Evolutionary conservation across 139 green algal genomes (phyloP), one percentile per base, ranked within the genome.

Genomic region (Auxenochlorella pyrenoidosa): DNA sequence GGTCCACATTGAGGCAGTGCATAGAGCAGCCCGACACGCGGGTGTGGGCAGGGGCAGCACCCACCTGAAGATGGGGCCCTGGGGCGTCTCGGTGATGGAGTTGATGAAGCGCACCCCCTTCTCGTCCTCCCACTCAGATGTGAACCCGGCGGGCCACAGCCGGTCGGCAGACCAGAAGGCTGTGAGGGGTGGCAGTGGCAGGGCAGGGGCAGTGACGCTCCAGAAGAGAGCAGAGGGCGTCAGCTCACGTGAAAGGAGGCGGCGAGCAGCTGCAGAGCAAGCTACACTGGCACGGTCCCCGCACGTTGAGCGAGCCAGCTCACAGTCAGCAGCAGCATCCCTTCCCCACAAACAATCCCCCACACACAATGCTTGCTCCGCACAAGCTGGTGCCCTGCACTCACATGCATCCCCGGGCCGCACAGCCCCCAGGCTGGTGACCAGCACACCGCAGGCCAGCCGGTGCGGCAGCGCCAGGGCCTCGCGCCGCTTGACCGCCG

Each of bases 81-180:
- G 44, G 1, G 83, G 71, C 41, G 75, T 77, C 32, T 90, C 86
- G 12, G 44, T 68, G 43, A 90, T 63, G 13, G n/a, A 41, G 60
- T 68, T 87, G 77, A 86, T 70, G 75, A 90, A 90, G 32, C 75
- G 63, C 59, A 89, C 81, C 3, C 80, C 81, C 73, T 91, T 85
- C 58, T 71, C 72, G 47, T 91, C 88, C 60, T 44, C 58, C 82
- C 82, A 91, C 75, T 87, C 54, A 22, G 88, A 54, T 2, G 51
- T 51, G 44, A 75, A 86, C 2, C 83, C 83, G 3, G 79, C 54
- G 5, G 79, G 54, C 81, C 81, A 86, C 32, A 86, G 65, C 19
- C 44, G 81, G 15, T 86, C 41, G 26, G 41, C 30, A 65, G 26
- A 51, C 65, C 65, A 66, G 65, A 38, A 86, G 59, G 40, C 79